phyloP scores from a whole-genome alignment of 2,329 filamentous ascomycete species.

The Reticulascus tulasneorum region DNA sequence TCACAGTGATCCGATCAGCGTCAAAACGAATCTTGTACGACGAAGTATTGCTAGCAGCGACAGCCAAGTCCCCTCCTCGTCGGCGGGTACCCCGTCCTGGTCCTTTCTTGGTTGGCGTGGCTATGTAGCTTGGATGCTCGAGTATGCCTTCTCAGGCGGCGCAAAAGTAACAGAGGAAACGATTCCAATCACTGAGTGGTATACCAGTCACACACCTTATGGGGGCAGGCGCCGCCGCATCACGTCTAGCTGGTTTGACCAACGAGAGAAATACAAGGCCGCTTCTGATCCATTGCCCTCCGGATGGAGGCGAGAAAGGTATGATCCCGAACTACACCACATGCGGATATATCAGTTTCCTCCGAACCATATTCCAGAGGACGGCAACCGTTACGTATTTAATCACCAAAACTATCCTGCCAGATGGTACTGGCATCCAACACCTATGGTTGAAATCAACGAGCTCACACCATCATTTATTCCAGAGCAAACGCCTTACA shows the following conservation, averaged over 20 bases:
- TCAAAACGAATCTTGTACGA: not conserved
- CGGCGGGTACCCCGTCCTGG: not conserved
- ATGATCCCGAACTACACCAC: not conserved
- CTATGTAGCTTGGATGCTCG: not conserved
- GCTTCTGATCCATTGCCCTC: not conserved
- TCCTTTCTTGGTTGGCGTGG: slow-evolving; percentile 1
- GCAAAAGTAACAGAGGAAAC: not conserved
- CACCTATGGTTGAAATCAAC: not conserved
- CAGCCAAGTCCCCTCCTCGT: not conserved
- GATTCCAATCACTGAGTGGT: slow-evolving; percentile 2
- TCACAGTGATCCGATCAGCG: not conserved
- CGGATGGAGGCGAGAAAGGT: not conserved
- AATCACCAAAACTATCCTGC: not conserved
- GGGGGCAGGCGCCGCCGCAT: not conserved
- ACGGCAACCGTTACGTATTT: not conserved
- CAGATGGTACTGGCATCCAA: not conserved
- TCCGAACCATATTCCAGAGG: not conserved
- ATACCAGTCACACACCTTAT: not conserved
- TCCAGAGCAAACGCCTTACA: not conserved
- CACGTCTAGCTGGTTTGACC: not conserved
- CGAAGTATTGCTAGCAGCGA: not conserved
- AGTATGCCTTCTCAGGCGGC: not conserved
- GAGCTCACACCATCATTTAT: not conserved
- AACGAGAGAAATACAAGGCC: not conserved
- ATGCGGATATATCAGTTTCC: too few relatives aligned